phyloP scores from a whole-genome alignment of 2,329 filamentous ascomycete genomes.

The Allantophomopsis lycopodina region DNA sequence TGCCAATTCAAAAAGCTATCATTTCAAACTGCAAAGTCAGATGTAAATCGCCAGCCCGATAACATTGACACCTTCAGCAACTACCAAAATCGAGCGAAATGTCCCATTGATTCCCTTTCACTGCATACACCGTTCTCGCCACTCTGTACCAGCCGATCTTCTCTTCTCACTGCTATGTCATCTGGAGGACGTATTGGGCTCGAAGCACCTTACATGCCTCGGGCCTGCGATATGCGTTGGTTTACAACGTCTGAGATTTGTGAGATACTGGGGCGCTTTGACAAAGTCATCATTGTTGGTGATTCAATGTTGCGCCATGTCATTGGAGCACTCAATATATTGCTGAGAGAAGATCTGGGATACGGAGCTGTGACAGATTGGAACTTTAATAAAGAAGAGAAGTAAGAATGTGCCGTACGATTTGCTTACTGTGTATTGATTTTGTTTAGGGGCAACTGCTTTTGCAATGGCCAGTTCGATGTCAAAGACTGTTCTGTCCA shows the following conservation, averaged over 20 bases:
- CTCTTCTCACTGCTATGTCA: no score
- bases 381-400: constrained; percentile 30
- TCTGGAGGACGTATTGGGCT: constrained; percentile 28
- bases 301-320: constrained; percentile 34
- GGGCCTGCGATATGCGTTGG: constrained; percentile 32
- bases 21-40: no score
- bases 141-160: no score
- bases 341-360: constrained; percentile 29
- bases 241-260: constrained; percentile 30
- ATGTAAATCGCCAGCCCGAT: no score
- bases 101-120: no score
- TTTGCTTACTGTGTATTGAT: no score
- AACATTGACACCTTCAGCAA: no score
- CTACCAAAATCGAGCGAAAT: no score
- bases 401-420: constrained; percentile 4
- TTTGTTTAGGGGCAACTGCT: constrained; percentile 20
- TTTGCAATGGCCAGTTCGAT: constrained; percentile 34
- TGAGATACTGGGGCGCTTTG: constrained; percentile 28
- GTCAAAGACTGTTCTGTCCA: constrained; percentile 32
- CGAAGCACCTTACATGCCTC: constrained; percentile 29
- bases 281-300: constrained; percentile 30
- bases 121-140: no score
- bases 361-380: constrained; percentile 34
- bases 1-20: no score
- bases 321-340: constrained; percentile 29